Evolutionary conservation across 306 rosid genomes (phyloP).

Genomic region (Vigna reflexopilosa): DNA sequence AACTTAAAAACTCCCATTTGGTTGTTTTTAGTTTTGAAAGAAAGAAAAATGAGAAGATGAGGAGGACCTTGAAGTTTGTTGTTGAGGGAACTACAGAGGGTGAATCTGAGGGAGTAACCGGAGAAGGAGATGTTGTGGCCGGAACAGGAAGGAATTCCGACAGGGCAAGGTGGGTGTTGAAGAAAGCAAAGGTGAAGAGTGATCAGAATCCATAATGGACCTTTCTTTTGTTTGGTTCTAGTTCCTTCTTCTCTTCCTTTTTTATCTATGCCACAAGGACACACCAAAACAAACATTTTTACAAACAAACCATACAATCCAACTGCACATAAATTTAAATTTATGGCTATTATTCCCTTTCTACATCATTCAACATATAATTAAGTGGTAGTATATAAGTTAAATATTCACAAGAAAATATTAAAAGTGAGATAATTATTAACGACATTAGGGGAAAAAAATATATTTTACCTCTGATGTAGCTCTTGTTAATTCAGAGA

Average conservation of each 20-base stretch:
- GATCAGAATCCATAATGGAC: slow-evolving; percentile 45
- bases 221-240: slow-evolving; percentile 42
- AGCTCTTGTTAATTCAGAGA: not conserved
- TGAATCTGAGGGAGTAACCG: slow-evolving; percentile 46
- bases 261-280: slow-evolving; percentile 19
- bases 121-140: not conserved
- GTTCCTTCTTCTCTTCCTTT: slow-evolving; percentile 25
- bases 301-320: slow-evolving; percentile 27
- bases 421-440: no score
- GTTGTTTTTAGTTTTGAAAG: not conserved
- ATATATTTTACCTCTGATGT: not conserved
- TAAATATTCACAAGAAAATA: no score
- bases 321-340: slow-evolving; percentile 11
- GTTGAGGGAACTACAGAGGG: slow-evolving; percentile 42
- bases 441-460: not conserved
- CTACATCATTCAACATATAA: no score
- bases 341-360: not conserved
- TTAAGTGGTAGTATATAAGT: no score
- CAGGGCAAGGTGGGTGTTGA: slow-evolving; percentile 42
- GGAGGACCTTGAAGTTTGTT: slow-evolving; percentile 57
- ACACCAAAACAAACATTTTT: slow-evolving; percentile 33
- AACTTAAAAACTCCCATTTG: slow-evolving; percentile 26
- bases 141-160: slow-evolving; percentile 47
- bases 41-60: not conserved
- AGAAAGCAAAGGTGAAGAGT: slow-evolving; percentile 47